phyloP scores from a whole-genome alignment of 2,329 filamentous ascomycete species.

The Claviceps maximensis region DNA sequence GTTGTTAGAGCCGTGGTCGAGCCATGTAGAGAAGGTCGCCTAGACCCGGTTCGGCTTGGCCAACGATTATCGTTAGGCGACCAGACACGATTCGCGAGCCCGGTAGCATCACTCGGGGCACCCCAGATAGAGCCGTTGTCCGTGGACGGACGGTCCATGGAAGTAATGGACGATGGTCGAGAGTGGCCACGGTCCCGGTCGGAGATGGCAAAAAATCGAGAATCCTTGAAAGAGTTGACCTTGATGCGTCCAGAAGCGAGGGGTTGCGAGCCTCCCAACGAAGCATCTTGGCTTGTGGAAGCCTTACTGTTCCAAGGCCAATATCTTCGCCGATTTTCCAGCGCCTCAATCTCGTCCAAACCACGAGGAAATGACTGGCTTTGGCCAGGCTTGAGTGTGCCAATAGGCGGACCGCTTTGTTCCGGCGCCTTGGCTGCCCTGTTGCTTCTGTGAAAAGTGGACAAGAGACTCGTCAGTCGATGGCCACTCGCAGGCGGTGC shows the following conservation, averaged over 20 bases:
- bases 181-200: constrained; percentile 47
- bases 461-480: constrained; percentile 39
- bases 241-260: constrained; percentile 31
- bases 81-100: constrained; percentile 48
- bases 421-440: constrained; percentile 41
- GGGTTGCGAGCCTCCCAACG: constrained; percentile 19
- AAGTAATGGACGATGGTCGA: constrained; percentile 55
- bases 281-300: constrained; percentile 31
- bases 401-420: constrained; percentile 44
- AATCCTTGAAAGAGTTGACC: constrained; percentile 37
- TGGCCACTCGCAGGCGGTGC: constrained; percentile 16
- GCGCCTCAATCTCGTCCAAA: constrained; percentile 40
- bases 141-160: constrained; percentile 60
- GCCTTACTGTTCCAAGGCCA: constrained; percentile 46
- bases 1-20: constrained; percentile 52
- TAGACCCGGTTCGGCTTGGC: constrained; percentile 55
- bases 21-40: constrained; percentile 69
- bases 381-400: constrained; percentile 56
- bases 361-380: constrained; percentile 64
- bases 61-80: constrained; percentile 42
- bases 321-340: constrained; percentile 41
- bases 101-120: constrained; percentile 30
- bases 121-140: constrained; percentile 68
- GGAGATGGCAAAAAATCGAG: constrained; percentile 33
- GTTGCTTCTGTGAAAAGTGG: constrained; percentile 47